A percentile compares a stretch with the other conserved stretches of the same genome.
phyloP scores from a whole-genome alignment of 164 flowering plant species.

The Akebia trifoliata region DNA sequence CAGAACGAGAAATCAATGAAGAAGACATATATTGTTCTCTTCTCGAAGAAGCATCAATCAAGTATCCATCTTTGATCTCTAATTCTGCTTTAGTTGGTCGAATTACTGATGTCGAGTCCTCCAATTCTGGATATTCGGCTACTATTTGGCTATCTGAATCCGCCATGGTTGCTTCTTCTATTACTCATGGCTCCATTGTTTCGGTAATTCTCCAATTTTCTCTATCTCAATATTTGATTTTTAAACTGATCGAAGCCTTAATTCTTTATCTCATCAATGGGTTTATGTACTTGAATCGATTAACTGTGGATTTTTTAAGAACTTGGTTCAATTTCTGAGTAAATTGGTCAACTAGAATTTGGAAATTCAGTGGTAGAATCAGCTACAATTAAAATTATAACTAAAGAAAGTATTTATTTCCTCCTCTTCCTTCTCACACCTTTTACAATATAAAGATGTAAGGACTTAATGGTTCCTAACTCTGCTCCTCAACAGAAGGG shows the following conservation, averaged over 20 bases:
- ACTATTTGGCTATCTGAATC: slow-evolving; percentile 72
- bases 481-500: too few relatives aligned
- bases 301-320: too few relatives aligned
- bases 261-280: neutral
- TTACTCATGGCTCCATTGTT: slow-evolving; percentile 60
- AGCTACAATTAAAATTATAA: too few relatives aligned
- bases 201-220: slow-evolving; percentile 46
- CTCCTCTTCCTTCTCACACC: too few relatives aligned
- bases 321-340: too few relatives aligned
- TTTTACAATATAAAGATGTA: too few relatives aligned
- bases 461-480: too few relatives aligned
- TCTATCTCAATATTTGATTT: neutral
- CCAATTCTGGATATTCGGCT: slow-evolving; percentile 27
- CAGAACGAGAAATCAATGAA: slow-evolving; percentile 17
- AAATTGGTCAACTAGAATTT: too few relatives aligned
- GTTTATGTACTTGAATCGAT: neutral
- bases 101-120: slow-evolving; percentile 25
- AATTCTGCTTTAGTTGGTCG: slow-evolving; percentile 46
- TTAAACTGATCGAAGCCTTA: neutral
- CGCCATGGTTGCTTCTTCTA: slow-evolving; percentile 48
- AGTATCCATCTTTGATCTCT: slow-evolving; percentile 55
- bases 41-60: slow-evolving; percentile 47
- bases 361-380: too few relatives aligned
- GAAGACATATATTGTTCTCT: slow-evolving; percentile 24
- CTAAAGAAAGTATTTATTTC: too few relatives aligned